These are phyloP conservation scores for Nicotiana rustica DNA, from an alignment of 305 asterid species.

Conservation along the genomic window DNA sequence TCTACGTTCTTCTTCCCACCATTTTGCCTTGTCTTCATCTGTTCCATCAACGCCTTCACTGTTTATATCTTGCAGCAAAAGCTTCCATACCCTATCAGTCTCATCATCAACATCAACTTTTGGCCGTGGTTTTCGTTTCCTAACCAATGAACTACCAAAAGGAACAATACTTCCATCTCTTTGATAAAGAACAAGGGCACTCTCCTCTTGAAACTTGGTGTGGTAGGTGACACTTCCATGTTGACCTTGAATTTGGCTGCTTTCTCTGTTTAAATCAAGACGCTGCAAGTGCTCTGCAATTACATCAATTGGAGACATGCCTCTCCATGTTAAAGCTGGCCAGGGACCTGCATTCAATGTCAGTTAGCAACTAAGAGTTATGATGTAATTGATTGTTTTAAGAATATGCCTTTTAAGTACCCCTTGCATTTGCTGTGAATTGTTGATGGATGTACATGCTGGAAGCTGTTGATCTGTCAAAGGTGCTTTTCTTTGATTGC, in stretches of 20 bases:
- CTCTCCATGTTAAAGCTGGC: constrained; percentile 59
- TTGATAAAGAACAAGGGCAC: constrained; percentile 75
- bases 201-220: constrained; percentile 50
- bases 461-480: constrained; percentile 49
- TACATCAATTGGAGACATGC: constrained; percentile 58
- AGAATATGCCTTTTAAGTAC: constrained; percentile 42
- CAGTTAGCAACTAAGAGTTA: constrained; percentile 35
- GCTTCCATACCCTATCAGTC: constrained; percentile 95
- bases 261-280: constrained; percentile 64
- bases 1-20: constrained; percentile 97
- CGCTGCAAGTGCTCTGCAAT: constrained; percentile 61
- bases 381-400: neutral
- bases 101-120: constrained; percentile 96
- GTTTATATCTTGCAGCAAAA: constrained; percentile 86
- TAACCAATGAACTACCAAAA: constrained; percentile 48
- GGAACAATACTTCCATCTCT: constrained; percentile 73
- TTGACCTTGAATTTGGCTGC: constrained; percentile 43
- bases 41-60: constrained; percentile 95
- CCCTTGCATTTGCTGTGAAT: constrained; percentile 45
- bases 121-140: constrained; percentile 69
- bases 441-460: constrained; percentile 44
- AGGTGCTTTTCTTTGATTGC: constrained; percentile 64
- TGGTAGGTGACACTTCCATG: constrained; percentile 48
- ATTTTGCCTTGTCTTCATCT: constrained; percentile 81
- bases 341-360: constrained; percentile 67